These are phyloP conservation scores for Cyathus striatus DNA, from an alignment of 768 basidiomycete genomes.

Conservation along the genomic window DNA sequence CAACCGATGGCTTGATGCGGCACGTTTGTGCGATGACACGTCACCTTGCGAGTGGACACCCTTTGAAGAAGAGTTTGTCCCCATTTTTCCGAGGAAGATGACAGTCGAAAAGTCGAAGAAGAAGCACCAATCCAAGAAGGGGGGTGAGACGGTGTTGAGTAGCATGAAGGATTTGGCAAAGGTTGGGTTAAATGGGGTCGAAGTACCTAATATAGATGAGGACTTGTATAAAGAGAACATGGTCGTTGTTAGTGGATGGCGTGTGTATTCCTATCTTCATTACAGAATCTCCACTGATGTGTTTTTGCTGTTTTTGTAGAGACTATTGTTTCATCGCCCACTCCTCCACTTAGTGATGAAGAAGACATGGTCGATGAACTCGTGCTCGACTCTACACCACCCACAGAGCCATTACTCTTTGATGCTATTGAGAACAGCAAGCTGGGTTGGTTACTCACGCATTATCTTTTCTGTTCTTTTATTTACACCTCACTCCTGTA, in stretches of 20 bases:
- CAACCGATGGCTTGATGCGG: too few relatives aligned
- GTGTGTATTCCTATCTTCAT: too few relatives aligned
- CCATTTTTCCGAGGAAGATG: slow-evolving; percentile 38
- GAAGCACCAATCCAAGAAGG: too few relatives aligned
- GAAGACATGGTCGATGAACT: slow-evolving; percentile 51
- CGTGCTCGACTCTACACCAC: slow-evolving; percentile 42
- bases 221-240: slow-evolving; percentile 47
- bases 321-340: slow-evolving; percentile 35
- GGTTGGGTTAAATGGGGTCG: neutral
- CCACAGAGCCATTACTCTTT: slow-evolving; percentile 34
- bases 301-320: slow-evolving; percentile 15
- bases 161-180: neutral
- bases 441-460: slow-evolving; percentile 36
- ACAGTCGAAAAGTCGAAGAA: neutral
- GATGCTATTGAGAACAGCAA: slow-evolving; percentile 36
- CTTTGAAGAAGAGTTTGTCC: slow-evolving; percentile 15
- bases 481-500: neutral
- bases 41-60: too few relatives aligned
- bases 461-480: neutral
- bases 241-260: slow-evolving; percentile 59
- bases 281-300: too few relatives aligned
- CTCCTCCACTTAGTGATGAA: slow-evolving; percentile 35
- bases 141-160: neutral
- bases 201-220: slow-evolving; percentile 4
- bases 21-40: too few relatives aligned